Conservation (phyloP, 1,284 basidiomycete genomes). For the Trametes versicolor region DNA sequence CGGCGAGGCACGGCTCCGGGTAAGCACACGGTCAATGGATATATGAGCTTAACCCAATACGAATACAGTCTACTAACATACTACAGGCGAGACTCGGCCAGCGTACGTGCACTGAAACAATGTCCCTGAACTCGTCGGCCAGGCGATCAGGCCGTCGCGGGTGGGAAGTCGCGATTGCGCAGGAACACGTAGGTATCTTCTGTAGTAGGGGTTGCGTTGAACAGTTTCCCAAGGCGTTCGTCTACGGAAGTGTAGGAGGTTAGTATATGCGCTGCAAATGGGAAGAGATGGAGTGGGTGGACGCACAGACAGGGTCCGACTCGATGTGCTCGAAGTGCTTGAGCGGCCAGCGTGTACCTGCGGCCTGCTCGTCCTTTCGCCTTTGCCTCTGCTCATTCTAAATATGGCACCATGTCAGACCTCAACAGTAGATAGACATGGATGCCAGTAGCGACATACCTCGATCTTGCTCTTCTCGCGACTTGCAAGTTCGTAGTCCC, state of each 20-base stretch:
- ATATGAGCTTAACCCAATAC: constrained; percentile 13
- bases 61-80: constrained; percentile 23
- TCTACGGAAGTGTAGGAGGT: constrained; percentile 50
- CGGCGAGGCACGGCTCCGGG: no score
- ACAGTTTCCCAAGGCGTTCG: constrained; percentile 65
- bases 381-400: constrained; percentile 93
- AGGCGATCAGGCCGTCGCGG: background rate
- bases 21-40: background rate
- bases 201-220: constrained; percentile 63
- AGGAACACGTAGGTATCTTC: constrained; percentile 76
- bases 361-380: constrained; percentile 85
- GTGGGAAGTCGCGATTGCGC: constrained; percentile 39
- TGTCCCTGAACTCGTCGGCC: background rate
- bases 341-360: constrained; percentile 78
- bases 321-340: constrained; percentile 80
- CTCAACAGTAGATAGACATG: background rate
- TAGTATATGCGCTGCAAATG: background rate
- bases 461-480: constrained; percentile 93
- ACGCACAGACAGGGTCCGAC: constrained; percentile 76
- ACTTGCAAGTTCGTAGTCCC: constrained; percentile 93
- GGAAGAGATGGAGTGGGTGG: background rate
- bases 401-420: constrained; percentile 11
- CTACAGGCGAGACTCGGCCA: constrained; percentile 18
- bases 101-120: constrained; percentile 13
- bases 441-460: constrained; percentile 53